Evolutionary conservation across 441 rosid genomes (phyloP), one percentile per base, ranked within the genome.

Genomic region (Breynia disticha): DNA sequence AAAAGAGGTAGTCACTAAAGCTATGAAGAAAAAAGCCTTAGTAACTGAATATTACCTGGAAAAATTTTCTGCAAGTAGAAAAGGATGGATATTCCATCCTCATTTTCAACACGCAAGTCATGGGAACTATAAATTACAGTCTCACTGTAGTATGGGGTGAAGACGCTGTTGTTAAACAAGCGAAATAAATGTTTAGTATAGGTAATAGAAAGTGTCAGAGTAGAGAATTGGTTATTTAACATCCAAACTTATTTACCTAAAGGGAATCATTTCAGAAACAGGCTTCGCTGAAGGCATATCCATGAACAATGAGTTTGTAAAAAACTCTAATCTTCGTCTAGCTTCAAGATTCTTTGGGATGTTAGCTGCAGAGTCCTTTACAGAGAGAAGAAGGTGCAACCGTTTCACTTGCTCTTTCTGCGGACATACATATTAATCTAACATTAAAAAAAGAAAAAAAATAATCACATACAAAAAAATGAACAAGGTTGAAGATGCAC

Each of bases 71-170:
- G 99, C 70, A 94, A 96, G 75, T 94, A 94, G 79, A 94, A 94
- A 65, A 94, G 94, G 66, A 60, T 83, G 42, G 99, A 94, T 78
- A 94, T 87, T 56, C 99, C 99, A 79, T 94, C 99, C 80, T 94
- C 99, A 72, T 94, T 94, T 79, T 94, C 97, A 22, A 76, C 79
- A 60, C 83, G 91, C 72, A 94, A 70, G 12, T 94, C 99, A 46
- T 90, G 78, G 68, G 82, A 77, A 71, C 99, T 90, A 78, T 94
- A 94, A 54, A 94, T 78, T 54, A 94, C 99, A 56, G 99, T 94
- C 86, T 94, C 99, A 48, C 97, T 94, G 81, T 94, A 94, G 82
- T 94, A 94, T n/a, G 99, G 99, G 41, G 99, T 94, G 79, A 94
- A 94, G 62, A 94, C 96, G 66, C 99, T 94, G 63, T 71, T 61